Conservation (phyloP, 139 green algal genomes). For the Volvox africanus region DNA sequence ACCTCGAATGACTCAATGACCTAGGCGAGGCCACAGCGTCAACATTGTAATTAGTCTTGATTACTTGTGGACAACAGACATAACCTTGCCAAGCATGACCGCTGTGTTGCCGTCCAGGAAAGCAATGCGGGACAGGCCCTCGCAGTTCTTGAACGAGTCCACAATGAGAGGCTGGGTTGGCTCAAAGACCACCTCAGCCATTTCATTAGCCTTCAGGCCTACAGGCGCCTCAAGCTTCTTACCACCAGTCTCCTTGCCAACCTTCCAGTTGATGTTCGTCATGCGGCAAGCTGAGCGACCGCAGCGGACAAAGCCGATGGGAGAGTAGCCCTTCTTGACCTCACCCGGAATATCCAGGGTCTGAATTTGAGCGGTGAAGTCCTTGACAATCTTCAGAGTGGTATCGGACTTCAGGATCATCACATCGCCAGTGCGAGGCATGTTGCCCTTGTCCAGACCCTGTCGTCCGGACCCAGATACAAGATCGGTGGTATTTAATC, state of each 20-base stretch:
- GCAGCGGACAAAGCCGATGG: constrained; percentile 93
- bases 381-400: constrained; percentile 82
- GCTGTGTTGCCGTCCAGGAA: constrained; percentile 96
- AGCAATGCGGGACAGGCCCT: constrained; percentile 93
- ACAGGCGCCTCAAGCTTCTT: constrained; percentile 93
- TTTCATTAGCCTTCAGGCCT: constrained; percentile 94
- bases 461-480: no score
- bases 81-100: constrained; percentile 96
- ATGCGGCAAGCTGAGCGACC: constrained; percentile 91
- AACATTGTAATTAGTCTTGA: background rate
- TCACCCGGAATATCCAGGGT: constrained; percentile 94
- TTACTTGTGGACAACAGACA: constrained; percentile 73
- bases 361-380: constrained; percentile 95
- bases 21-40: background rate
- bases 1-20: no score
- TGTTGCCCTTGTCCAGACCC: constrained; percentile 94
- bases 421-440: constrained; percentile 91
- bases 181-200: constrained; percentile 90
- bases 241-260: constrained; percentile 95
- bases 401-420: constrained; percentile 94
- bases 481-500: no score
- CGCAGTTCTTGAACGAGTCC: constrained; percentile 93
- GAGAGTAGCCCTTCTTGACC: constrained; percentile 93
- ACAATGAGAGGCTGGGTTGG: constrained; percentile 90
- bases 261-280: constrained; percentile 91